Conservation (phyloP, 768 basidiomycete species). For the Psilocybe tampanensis region DNA sequence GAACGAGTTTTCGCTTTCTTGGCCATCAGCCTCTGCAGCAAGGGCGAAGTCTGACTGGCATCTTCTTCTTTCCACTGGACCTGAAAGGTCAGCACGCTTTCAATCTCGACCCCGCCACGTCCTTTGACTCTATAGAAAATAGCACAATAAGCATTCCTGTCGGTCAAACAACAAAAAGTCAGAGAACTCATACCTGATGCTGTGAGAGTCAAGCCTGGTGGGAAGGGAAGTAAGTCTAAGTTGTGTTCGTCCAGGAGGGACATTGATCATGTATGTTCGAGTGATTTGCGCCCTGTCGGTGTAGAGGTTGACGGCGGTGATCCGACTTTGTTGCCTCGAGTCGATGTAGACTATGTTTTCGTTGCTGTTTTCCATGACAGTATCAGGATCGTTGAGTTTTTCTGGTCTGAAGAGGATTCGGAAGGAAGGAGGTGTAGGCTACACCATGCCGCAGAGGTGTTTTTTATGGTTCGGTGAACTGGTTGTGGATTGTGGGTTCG, state of each 20-base stretch:
- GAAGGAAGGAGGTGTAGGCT: too few species aligned
- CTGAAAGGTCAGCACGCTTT: constrained; percentile 37
- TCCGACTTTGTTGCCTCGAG: constrained; percentile 27
- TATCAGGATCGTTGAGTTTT: neutral
- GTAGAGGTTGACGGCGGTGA: constrained; percentile 33
- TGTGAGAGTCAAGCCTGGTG: constrained; percentile 32
- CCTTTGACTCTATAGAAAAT: constrained; percentile 37
- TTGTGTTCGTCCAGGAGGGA: constrained; percentile 38
- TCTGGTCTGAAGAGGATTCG: too few species aligned
- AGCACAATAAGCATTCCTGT: neutral
- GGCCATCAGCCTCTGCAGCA: neutral
- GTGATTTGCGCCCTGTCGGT: constrained; percentile 36
- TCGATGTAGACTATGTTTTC: constrained; percentile 12
- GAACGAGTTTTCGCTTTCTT: neutral
- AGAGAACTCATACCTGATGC: constrained; percentile 31
- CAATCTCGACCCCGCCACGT: constrained; percentile 41
- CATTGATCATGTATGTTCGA: constrained; percentile 27
- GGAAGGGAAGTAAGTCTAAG: constrained; percentile 37
- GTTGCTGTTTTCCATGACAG: neutral
- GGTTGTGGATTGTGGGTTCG: too few species aligned
- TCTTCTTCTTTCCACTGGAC: constrained; percentile 8
- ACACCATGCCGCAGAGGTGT: too few species aligned
- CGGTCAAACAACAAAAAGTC: neutral
- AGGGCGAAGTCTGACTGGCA: constrained; percentile 25
- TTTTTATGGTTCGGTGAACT: too few species aligned